Conservation (phyloP, 2,329 filamentous ascomycete genomes). For the Thyridium curvatum region DNA sequence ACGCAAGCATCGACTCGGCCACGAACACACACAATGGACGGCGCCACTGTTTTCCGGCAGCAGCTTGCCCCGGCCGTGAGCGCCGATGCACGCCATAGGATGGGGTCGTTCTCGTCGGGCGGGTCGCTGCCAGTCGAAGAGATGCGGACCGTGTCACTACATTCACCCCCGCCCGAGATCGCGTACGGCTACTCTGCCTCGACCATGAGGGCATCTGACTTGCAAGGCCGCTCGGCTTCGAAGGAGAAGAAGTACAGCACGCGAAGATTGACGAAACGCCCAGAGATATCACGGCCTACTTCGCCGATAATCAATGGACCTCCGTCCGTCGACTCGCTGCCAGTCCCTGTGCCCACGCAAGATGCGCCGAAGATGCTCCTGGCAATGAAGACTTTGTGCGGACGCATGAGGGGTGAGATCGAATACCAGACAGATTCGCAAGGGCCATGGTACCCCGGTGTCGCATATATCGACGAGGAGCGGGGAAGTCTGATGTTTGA, state of each 20-base stretch:
- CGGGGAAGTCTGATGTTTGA: constrained; percentile 71
- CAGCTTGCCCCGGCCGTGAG: constrained; percentile 29
- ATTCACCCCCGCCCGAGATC: constrained; percentile 26
- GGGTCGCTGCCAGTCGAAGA: constrained; percentile 47
- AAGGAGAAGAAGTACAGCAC: constrained; percentile 40
- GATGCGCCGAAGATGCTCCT: constrained; percentile 67
- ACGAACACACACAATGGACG: constrained; percentile 53
- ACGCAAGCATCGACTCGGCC: constrained; percentile 33
- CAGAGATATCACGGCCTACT: constrained; percentile 40
- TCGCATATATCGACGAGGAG: constrained; percentile 73
- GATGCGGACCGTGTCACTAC: constrained; percentile 10
- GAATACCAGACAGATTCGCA: constrained; percentile 61
- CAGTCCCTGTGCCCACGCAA: constrained; percentile 53
- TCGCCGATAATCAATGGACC: constrained; percentile 48
- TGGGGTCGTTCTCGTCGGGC: constrained; percentile 65
- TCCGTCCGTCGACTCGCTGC: constrained; percentile 54
- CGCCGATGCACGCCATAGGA: constrained; percentile 51
- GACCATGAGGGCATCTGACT: constrained; percentile 22
- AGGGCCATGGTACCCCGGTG: constrained; percentile 62
- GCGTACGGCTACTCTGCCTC: constrained; percentile 1
- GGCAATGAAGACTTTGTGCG: constrained; percentile 72
- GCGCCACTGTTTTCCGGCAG: constrained; percentile 36
- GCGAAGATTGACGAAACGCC: no score
- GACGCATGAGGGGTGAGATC: constrained; percentile 72
- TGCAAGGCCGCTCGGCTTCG: constrained; percentile 22